Base-by-base conservation (phyloP, 805 yeast genomes). In the Starmerella vitae region DNA sequence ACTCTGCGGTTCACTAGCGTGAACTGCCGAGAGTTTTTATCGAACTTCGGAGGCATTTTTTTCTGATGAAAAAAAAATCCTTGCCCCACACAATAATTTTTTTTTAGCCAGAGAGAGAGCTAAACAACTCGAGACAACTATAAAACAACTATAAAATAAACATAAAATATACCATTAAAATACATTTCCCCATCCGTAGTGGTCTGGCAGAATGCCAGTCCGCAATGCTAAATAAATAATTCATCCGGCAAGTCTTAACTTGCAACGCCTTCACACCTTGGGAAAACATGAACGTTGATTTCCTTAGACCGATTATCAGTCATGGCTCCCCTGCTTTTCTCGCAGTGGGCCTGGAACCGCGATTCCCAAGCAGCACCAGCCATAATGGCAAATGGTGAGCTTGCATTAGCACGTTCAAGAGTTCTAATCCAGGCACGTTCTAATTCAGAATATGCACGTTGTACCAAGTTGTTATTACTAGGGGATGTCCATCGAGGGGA, bases 401-500 rank as follows among this genome's bases (percentile, higher is more conserved):
- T n/a, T 29, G 45, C 34, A 28, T 38, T n/a, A 19, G 42, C 38
- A 31, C 20, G 12, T 21, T 33, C 42, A 12, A 52, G 42, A 19
- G 38, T 14, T n/a, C 25, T 10, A 18, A 33, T 53, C 79, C 79
- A 74, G 3, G 76, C 74, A 37, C 68, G 65, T 14, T 72, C 64
- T 13, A 76, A 61, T 54, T 76, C 80, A 46, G 72, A 76, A 53
- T 72, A 76, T 4, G 80, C 78, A 52, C 70, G 59, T 39, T 52
- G 51, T 44, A 63, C 66, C 44, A 57, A 58, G 22, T 57, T 56
- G 49, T 68, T 68, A 49, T 68, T 58, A 9, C 52, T 63, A 10
- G 54, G 44, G 29, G 72, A 71, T 33, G 71, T 51, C 62, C 85
- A 83, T 31, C 65, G 66, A 6, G 94, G 94, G 37, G 80, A 61